Evolutionary conservation across 116 monocot species (phyloP), one percentile per base, ranked within the genome.

Genomic region (Posidonia oceanica): DNA sequence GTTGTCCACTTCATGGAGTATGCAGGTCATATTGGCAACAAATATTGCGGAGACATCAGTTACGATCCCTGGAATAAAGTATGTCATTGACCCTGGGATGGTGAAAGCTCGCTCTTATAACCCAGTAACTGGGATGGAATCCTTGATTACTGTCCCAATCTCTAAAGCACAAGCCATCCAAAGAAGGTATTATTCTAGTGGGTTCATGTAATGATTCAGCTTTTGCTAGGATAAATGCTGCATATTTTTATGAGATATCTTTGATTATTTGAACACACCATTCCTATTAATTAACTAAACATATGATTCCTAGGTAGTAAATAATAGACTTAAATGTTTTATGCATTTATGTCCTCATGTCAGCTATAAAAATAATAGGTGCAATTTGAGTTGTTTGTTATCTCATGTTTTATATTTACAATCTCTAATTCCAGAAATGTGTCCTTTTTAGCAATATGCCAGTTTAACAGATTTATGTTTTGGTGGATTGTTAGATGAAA

Each of bases 41-140:
- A 98, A 98, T 86, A 93, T 98, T 76, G 98, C 93, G 39, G 98
- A 98, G 71, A 98, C 98, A 76, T 98, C 98, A 60, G 81, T 98
- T 41, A 98, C 93, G 74, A 98, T 98, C 44, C 93, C 90, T 76
- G 98, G 98, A 57, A 89, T 98, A 74, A 98, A 88, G 66, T 98
- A 80, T 84, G 98, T 98, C 22, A 84, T 98, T 61, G 98, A 98
- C 71, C 80, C 98, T 69, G 98, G 98, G 72, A 73, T 90, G 78
- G 98, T 93, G 40, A 93, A 98, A 81, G 87, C 84, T 74, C 89
- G 93, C 53, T 82, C 79, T 63, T 98, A 98, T 65, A 87, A 86
- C 39, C 90, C 87, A 42, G 71, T 82, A 11, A 98, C 93, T 16
- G 98, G 98, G 70, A 78, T 93, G 79, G 93, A 98, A 61, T 85